Base-by-base conservation (phyloP, 352 stramenopile species). In the Blastocystis sp. region DNA sequence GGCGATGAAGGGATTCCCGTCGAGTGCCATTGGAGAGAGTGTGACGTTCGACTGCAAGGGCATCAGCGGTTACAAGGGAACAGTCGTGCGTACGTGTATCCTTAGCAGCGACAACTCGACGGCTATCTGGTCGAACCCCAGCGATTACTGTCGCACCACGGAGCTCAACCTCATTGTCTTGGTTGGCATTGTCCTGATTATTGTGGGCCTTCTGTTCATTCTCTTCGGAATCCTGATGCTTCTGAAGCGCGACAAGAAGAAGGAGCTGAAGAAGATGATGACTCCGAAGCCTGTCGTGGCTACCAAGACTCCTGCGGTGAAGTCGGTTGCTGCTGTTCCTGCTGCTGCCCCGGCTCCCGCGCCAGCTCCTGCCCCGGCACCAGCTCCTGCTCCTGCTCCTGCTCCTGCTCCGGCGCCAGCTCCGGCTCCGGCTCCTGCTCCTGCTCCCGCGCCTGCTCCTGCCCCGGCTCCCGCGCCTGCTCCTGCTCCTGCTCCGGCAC, bases 171-270 rank as follows among this genome's bases (percentile, higher is more conserved):
- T 84, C 4, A 29, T 84, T 73, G 29, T 67, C 11, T 27, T 84
- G 6, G 4, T 84, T 34, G 59, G 54, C 21, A 73, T 84, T 63
- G n/a, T 73, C 18, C 24, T 84, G 16, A 51, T 84, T 54, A 4
- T 84, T 34, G 6, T 84, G 4, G 73, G 49, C 4, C 32, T 73
- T 21, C 14, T 84, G 21, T 18, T 84, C 11, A 0, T 84, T 0
- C 29, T 84, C 1, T 44, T 65, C 14, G 59, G 54, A 71, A 84
- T 84, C n/a, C 6, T 84, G 36, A 11, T 64, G 49, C 51, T 84
- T 27, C 46, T 69, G 44, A 84, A 72, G n/a, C 27, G 59, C 27
- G 14, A 36, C 6, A 21, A 9, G n/a, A n/a, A n/a, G n/a, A n/a
- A n/a, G n/a, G n/a, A n/a, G n/a, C n/a, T n/a, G n/a, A n/a, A n/a